phyloP scores from a whole-genome alignment of 176 grass and related monocot species.

The Leersia perrieri region DNA sequence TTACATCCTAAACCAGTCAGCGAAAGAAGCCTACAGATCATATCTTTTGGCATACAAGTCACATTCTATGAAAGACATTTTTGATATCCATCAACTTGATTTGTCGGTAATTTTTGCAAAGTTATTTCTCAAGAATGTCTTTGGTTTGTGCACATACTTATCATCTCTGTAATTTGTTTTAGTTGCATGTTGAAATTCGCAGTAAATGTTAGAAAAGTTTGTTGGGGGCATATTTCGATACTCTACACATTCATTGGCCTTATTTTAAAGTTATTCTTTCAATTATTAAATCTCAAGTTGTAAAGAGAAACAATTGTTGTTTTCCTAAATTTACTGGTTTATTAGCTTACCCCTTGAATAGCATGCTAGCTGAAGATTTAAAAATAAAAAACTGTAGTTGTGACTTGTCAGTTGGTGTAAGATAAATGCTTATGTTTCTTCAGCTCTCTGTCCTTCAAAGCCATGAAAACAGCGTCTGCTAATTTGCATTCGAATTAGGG shows the following conservation, averaged over 20 bases:
- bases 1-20: conserved; percentile 79
- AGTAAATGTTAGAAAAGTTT: background rate
- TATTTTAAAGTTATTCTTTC: background rate
- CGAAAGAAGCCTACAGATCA: conserved; percentile 90
- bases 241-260: too few species aligned
- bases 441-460: too few species aligned
- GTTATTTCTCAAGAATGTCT: background rate
- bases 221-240: background rate
- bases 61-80: conserved; percentile 90
- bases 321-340: background rate
- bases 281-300: background rate
- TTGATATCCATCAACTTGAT: conserved; percentile 83
- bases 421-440: background rate
- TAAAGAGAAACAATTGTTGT: background rate
- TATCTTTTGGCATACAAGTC: conserved; percentile 91
- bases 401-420: background rate
- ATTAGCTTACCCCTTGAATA: background rate
- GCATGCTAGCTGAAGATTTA: background rate
- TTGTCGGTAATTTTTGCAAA: conserved; percentile 58
- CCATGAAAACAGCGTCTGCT: background rate
- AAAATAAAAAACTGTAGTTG: background rate
- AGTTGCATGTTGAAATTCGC: background rate
- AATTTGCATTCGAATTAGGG: background rate
- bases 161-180: background rate
- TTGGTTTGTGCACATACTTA: background rate